Conservation (phyloP, 2,329 filamentous ascomycete genomes). For the Hymenoscyphus fructigenus region DNA sequence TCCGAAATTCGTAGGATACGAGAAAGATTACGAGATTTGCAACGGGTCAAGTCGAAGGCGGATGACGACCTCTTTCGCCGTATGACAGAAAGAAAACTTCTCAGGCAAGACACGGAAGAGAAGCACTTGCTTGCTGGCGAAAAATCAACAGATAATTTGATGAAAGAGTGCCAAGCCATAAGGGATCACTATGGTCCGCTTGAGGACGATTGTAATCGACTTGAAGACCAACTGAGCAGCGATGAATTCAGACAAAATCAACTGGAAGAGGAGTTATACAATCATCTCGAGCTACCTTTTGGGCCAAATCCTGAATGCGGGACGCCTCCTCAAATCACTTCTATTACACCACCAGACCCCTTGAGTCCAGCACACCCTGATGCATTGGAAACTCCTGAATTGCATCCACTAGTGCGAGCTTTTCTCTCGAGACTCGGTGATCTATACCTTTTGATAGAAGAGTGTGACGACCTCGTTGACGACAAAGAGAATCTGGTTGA, state of each 20-base stretch:
- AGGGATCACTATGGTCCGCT: constrained; percentile 27
- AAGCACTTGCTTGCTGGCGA: neutral
- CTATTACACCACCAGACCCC: neutral
- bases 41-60: constrained; percentile 14
- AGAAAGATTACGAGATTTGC: constrained; percentile 14
- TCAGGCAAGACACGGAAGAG: neutral
- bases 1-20: constrained; percentile 19
- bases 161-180: constrained; percentile 16
- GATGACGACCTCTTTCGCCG: constrained; percentile 20
- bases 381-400: constrained; percentile 9
- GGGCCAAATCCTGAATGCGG: neutral
- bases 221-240: constrained; percentile 21
- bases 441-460: constrained; percentile 24
- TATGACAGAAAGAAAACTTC: constrained; percentile 3
- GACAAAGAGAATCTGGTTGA: constrained; percentile 21
- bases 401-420: constrained; percentile 23
- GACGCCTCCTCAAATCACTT: neutral
- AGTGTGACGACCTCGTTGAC: constrained; percentile 17
- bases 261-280: constrained; percentile 19
- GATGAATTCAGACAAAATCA: constrained; percentile 18
- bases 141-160: constrained; percentile 7
- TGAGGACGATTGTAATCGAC: constrained; percentile 24
- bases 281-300: neutral
- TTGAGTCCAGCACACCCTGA: neutral
- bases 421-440: constrained; percentile 22